phyloP scores from a whole-genome alignment of 108 stramenopile genomes.

The Skeletonema marinoi region DNA sequence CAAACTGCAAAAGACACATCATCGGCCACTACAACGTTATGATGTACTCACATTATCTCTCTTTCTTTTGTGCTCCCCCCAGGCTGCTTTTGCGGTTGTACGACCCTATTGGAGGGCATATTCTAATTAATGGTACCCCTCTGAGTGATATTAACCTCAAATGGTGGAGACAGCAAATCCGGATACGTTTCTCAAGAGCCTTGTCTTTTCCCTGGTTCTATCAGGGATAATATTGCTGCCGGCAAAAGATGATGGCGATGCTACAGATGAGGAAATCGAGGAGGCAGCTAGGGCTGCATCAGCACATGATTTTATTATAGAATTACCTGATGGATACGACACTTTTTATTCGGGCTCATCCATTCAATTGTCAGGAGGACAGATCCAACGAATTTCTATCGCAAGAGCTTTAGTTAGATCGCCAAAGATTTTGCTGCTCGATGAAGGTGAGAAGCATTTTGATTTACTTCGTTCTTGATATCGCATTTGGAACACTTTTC shows the following conservation, averaged over 20 bases:
- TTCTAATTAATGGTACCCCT: constrained; percentile 51
- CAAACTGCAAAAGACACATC: too few relatives aligned
- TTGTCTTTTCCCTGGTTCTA: constrained; percentile 68
- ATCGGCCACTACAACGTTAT: too few relatives aligned
- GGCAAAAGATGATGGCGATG: constrained; percentile 50
- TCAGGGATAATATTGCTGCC: constrained; percentile 78
- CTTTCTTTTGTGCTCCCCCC: not conserved
- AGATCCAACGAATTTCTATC: constrained; percentile 91
- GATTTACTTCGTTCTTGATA: not conserved
- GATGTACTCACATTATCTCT: too few relatives aligned
- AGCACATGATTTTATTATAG: constrained; percentile 67
- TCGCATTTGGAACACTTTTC: not conserved
- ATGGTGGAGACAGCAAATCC: constrained; percentile 64
- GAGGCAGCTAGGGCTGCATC: constrained; percentile 58
- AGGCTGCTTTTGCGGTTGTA: constrained; percentile 55
- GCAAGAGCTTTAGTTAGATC: constrained; percentile 69
- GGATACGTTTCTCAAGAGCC: constrained; percentile 87
- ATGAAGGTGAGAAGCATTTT: constrained; percentile 68
- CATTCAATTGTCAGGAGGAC: constrained; percentile 74
- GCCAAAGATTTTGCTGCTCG: constrained; percentile 68
- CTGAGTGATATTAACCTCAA: constrained; percentile 59
- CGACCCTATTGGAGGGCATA: constrained; percentile 47
- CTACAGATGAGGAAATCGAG: constrained; percentile 58
- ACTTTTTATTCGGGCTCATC: constrained; percentile 42
- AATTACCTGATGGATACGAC: constrained; percentile 73